Conservation (phyloP, 371 early-diverging fungal species). For the Phascolomyces articulosus region DNA sequence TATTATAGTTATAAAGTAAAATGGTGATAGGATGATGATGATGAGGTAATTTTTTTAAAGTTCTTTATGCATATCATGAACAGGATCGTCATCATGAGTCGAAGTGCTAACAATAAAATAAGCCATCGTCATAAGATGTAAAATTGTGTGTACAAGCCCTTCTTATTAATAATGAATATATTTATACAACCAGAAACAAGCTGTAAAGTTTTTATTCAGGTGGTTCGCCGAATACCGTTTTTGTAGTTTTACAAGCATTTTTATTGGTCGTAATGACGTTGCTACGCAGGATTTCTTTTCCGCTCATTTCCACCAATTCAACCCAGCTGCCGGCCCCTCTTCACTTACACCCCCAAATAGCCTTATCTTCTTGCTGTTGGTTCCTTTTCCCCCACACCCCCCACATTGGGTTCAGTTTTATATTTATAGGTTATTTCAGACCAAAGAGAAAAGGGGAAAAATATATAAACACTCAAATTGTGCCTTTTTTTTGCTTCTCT, state of each 20-base stretch:
- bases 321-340: background rate
- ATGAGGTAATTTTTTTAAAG: background rate
- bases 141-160: too few relatives aligned
- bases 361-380: too few relatives aligned
- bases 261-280: background rate
- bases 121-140: too few relatives aligned
- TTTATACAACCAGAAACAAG: too few relatives aligned
- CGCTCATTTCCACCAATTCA: background rate
- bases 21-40: too few relatives aligned
- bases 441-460: background rate
- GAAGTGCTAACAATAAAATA: too few relatives aligned
- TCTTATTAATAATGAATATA: too few relatives aligned
- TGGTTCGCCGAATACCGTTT: background rate
- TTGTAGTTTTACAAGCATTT: background rate
- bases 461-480: background rate
- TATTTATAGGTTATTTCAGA: background rate
- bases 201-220: background rate
- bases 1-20: background rate
- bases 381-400: too few relatives aligned
- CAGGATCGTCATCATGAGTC: background rate
- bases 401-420: background rate
- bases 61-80: background rate
- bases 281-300: constrained; percentile 3
- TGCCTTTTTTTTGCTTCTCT: background rate
- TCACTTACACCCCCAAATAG: too few relatives aligned